These are phyloP conservation scores for Liquidambar formosana DNA, from an alignment of 164 flowering plant genomes.

Conservation along the genomic window DNA sequence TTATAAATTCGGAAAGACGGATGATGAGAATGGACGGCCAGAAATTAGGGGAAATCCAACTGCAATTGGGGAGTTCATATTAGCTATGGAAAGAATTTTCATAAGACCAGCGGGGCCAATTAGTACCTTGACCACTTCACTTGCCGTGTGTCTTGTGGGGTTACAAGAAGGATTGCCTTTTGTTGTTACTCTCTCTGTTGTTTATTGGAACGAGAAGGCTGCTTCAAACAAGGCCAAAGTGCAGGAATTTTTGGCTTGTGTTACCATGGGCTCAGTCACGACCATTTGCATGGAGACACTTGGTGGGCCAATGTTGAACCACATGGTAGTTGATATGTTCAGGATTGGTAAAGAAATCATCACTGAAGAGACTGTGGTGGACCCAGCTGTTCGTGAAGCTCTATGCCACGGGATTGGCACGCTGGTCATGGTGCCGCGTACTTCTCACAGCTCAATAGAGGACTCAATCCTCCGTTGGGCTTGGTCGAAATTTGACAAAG, in stretches of 20 bases:
- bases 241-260: slow-evolving; percentile 15
- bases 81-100: slow-evolving; percentile 17
- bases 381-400: slow-evolving; percentile 16
- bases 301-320: slow-evolving; percentile 9
- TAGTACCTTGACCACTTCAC: slow-evolving; percentile 7
- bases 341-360: slow-evolving; percentile 18
- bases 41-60: too few species aligned
- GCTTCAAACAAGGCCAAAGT: neutral
- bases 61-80: slow-evolving; percentile 1
- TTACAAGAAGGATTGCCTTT: slow-evolving; percentile 26
- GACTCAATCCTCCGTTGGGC: slow-evolving; percentile 2
- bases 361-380: neutral
- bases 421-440: neutral
- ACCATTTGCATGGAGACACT: slow-evolving; percentile 17
- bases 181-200: slow-evolving; percentile 15
- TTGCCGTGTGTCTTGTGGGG: slow-evolving; percentile 17
- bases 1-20: neutral
- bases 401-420: slow-evolving; percentile 17
- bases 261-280: slow-evolving; percentile 21
- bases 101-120: slow-evolving; percentile 13
- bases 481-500: neutral
- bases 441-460: neutral
- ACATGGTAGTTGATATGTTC: slow-evolving; percentile 18
- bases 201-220: slow-evolving; percentile 13
- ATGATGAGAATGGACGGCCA: too few species aligned